Conservation (phyloP, 164 flowering plant species). For the Tetrastigma voinierianum region DNA sequence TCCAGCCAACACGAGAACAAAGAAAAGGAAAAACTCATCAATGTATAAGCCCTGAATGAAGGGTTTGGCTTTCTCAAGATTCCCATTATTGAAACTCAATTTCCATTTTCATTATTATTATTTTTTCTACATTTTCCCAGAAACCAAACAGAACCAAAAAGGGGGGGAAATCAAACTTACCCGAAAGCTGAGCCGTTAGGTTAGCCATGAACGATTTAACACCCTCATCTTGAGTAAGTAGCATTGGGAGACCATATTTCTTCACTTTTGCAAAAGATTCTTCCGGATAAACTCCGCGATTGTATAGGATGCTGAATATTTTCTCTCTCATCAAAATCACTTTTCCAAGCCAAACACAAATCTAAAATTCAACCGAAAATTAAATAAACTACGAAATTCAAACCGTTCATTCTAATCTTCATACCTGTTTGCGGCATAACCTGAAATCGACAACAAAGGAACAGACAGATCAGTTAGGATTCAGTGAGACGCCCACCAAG, state of each 20-base stretch:
- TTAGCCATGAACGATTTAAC: slow-evolving; percentile 81
- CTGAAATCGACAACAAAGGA: slow-evolving; percentile 32
- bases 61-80: too few species aligned
- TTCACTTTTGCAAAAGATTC: slow-evolving; percentile 88
- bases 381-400: neutral
- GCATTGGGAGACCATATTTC: slow-evolving; percentile 95
- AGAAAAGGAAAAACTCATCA: too few species aligned
- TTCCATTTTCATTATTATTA: too few species aligned
- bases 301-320: slow-evolving; percentile 71
- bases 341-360: slow-evolving; percentile 1
- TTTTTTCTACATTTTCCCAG: neutral
- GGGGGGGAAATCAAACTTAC: slow-evolving; percentile 22
- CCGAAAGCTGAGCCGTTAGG: slow-evolving; percentile 80
- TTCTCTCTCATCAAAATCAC: slow-evolving; percentile 2
- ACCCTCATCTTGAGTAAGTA: slow-evolving; percentile 88
- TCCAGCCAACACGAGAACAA: too few species aligned
- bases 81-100: too few species aligned
- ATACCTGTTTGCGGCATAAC: slow-evolving; percentile 98
- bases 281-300: slow-evolving; percentile 89
- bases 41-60: too few species aligned
- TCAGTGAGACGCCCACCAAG: neutral
- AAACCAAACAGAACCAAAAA: neutral
- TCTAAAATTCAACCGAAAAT: neutral
- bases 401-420: neutral
- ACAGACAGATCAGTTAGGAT: slow-evolving; percentile 4